These are phyloP conservation scores for Amanita exitialis DNA, from an alignment of 768 basidiomycete species.

Conservation along the genomic window DNA sequence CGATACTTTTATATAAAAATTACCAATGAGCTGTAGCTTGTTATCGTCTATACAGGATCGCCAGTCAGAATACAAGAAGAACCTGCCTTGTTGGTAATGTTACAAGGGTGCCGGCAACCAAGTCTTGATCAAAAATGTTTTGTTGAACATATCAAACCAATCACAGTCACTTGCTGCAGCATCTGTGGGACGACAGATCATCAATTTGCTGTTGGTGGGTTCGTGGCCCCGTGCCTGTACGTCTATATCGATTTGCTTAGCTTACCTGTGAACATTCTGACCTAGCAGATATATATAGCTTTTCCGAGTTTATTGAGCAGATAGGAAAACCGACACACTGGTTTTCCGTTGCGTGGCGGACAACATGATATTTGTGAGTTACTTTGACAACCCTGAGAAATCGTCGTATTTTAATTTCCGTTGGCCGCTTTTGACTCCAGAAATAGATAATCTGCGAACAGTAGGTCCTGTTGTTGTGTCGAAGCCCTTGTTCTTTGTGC, in stretches of 20 bases:
- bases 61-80: too few species aligned
- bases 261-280: not conserved
- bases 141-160: too few species aligned
- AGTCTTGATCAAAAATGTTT: slow-evolving; percentile 1
- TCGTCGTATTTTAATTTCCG: slow-evolving; percentile 6
- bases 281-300: slow-evolving; percentile 23
- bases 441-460: slow-evolving; percentile 78
- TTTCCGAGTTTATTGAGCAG: slow-evolving; percentile 67
- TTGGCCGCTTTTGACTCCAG: slow-evolving; percentile 80
- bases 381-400: not conserved
- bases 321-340: slow-evolving; percentile 74
- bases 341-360: slow-evolving; percentile 78
- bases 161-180: slow-evolving; percentile 18
- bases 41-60: too few species aligned
- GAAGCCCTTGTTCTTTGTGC: slow-evolving; percentile 73
- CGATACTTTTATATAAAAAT: too few species aligned
- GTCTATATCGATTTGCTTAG: not conserved
- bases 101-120: not conserved
- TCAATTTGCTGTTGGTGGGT: slow-evolving; percentile 31
- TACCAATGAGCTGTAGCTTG: too few species aligned
- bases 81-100: too few species aligned
- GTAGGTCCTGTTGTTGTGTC: slow-evolving; percentile 71
- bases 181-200: slow-evolving; percentile 47
- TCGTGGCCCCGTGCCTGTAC: slow-evolving; percentile 48
- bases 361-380: slow-evolving; percentile 47